These are phyloP conservation scores for Solanum neorickii DNA, from an alignment of 257 asterid species.

Conservation along the genomic window DNA sequence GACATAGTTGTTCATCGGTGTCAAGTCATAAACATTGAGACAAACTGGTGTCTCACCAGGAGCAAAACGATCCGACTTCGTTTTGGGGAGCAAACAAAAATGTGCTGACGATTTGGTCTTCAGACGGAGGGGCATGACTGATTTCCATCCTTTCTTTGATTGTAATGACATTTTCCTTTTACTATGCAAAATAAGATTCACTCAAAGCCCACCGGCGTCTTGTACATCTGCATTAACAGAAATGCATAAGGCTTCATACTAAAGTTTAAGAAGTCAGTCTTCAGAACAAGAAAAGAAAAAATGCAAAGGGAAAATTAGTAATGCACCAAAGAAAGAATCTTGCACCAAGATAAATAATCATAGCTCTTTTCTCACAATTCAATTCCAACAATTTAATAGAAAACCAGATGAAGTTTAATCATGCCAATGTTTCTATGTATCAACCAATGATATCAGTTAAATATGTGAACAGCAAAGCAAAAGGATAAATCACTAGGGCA, in stretches of 20 bases:
- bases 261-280: neutral
- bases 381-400: neutral
- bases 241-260: neutral
- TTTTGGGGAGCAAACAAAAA: constrained; percentile 81
- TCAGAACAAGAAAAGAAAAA: neutral
- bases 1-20: constrained; percentile 75
- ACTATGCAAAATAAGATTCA: constrained; percentile 10
- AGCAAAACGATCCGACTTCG: constrained; percentile 44
- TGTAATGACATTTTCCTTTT: constrained; percentile 49
- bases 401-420: neutral
- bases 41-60: constrained; percentile 56
- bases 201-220: constrained; percentile 19
- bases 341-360: neutral
- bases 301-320: neutral
- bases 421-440: neutral
- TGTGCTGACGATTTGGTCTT: constrained; percentile 49
- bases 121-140: constrained; percentile 45
- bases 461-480: neutral
- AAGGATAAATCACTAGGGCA: neutral
- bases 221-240: constrained; percentile 26
- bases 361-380: neutral
- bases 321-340: neutral
- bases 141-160: constrained; percentile 73
- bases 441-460: neutral
- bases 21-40: constrained; percentile 88